Conservation (phyloP, 192 early-diverging fungal genomes). For the Chytriomyces confervae region DNA sequence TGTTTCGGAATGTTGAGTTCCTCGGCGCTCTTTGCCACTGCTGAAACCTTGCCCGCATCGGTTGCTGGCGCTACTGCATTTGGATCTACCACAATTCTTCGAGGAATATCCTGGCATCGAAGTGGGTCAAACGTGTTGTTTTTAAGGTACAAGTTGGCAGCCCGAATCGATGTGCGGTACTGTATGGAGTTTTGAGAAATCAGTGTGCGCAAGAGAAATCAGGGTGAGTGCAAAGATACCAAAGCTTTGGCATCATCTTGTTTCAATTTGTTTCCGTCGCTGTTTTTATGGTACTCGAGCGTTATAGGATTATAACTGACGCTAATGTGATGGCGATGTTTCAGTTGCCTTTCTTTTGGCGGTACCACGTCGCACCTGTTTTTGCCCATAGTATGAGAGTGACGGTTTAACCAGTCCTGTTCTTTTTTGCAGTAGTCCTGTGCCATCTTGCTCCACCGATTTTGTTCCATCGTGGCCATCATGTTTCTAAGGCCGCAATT, state of each 20-base stretch:
- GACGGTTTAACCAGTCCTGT: constrained; percentile 26
- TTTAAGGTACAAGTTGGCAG: constrained; percentile 47
- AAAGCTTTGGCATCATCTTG: constrained; percentile 45
- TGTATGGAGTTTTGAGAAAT: constrained; percentile 21
- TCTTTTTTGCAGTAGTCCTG: constrained; percentile 23
- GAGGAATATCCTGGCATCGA: constrained; percentile 47
- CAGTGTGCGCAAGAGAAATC: neutral
- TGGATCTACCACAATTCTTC: constrained; percentile 23
- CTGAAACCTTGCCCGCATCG: neutral
- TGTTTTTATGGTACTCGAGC: constrained; percentile 37
- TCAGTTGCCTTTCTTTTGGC: neutral
- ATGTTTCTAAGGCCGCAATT: constrained; percentile 29
- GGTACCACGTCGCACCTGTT: constrained; percentile 33
- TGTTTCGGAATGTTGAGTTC: constrained; percentile 12
- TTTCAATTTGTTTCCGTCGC: constrained; percentile 38
- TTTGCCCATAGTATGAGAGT: constrained; percentile 25
- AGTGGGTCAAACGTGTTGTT: constrained; percentile 58
- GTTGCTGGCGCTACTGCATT: neutral
- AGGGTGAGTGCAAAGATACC: constrained; percentile 24
- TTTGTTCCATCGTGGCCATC: constrained; percentile 39
- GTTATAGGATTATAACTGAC: constrained; percentile 56
- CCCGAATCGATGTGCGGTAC: constrained; percentile 37
- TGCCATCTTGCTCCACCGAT: constrained; percentile 45
- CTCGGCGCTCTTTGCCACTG: neutral
- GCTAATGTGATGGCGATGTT: constrained; percentile 19